Evolutionary conservation across 163 green algal genomes (phyloP), one percentile per base, ranked within the genome.

Genomic region (Chlamydomonas reinhardtii): DNA sequence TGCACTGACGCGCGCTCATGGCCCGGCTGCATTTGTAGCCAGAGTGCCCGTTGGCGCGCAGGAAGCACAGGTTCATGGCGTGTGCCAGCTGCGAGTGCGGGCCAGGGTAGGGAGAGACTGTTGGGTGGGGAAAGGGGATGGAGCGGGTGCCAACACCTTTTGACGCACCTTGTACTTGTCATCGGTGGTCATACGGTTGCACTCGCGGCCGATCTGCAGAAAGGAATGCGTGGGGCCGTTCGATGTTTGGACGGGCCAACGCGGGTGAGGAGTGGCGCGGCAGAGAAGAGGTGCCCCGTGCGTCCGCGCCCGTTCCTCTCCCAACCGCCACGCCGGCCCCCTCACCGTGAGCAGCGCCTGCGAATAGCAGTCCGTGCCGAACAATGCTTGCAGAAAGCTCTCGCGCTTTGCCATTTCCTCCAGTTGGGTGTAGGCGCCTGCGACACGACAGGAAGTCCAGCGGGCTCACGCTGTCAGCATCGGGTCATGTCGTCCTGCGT

Each of bases 21-120:
- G 31, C 39, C 4, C 65, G 27, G 19, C 17, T 70, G 82, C 82
- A 87, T 1, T 68, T 35, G 61, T 87, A 87, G 17, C 61, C 61
- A 20, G 37, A 29, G 59, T 82, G 72, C 17, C 82, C 82, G 72
- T 82, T 87, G 62, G 22, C 43, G 34, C 24, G 15, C 15, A 87
- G 82, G 72, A 87, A 87, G 61, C 82, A 87, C 19, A 69, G 35
- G 72, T 74, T 87, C 72, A 87, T 81, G n/a, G 37, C 20, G 39
- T 87, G 82, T 3, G 82, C 71, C 39, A 87, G 73, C 72, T 79
- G 69, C 62, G 39, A 31, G 61, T 31, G 20, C 9, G 61, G 24
- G 65, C 15, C 8, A 4, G 61, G 8, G 12, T 27, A 14, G 12
- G 12, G 61, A 29, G 22, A 68, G 6, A 14, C 22, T 72, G 2